Percentiles rank a stretch among this genome's conserved stretches.
Evolutionary conservation across 805 yeast genomes (phyloP).

Genomic region (Starmerella sp.): DNA sequence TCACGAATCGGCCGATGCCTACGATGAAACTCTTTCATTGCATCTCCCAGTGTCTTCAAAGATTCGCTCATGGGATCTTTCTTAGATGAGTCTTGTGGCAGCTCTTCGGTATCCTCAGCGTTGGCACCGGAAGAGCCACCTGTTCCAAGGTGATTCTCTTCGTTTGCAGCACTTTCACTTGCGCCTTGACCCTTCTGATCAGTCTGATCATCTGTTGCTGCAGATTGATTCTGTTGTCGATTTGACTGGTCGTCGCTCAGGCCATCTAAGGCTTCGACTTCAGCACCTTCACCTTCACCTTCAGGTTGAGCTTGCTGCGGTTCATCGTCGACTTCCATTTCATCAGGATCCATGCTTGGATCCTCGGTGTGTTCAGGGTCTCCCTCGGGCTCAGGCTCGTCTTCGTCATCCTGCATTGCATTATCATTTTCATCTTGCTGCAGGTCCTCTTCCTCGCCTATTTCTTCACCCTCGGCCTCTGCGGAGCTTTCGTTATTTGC

Average conservation of each 20-base stretch:
- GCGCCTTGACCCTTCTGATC: conserved; percentile 43
- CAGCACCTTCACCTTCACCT: conserved; percentile 27
- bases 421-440: conserved; percentile 18
- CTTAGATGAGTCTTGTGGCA: conserved; percentile 41
- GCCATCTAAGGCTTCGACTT: conserved; percentile 48
- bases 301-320: conserved; percentile 24
- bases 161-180: conserved; percentile 39
- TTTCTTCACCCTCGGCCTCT: conserved; percentile 25
- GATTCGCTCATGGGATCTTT: conserved; percentile 38
- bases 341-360: neutral
- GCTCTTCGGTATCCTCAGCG: conserved; percentile 46
- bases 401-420: conserved; percentile 25
- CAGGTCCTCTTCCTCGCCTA: conserved; percentile 23
- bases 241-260: conserved; percentile 46
- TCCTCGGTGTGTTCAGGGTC: too few relatives aligned
- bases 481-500: conserved; percentile 22
- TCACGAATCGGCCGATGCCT: conserved; percentile 70
- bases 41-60: conserved; percentile 80
- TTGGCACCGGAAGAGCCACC: conserved; percentile 46
- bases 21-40: conserved; percentile 81
- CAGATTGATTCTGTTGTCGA: conserved; percentile 23
- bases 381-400: conserved; percentile 17
- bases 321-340: conserved; percentile 23
- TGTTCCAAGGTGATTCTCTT: conserved; percentile 35
- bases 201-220: conserved; percentile 27